phyloP scores from a whole-genome alignment of 163 green algal species.

The Scenedesmus sp. region DNA sequence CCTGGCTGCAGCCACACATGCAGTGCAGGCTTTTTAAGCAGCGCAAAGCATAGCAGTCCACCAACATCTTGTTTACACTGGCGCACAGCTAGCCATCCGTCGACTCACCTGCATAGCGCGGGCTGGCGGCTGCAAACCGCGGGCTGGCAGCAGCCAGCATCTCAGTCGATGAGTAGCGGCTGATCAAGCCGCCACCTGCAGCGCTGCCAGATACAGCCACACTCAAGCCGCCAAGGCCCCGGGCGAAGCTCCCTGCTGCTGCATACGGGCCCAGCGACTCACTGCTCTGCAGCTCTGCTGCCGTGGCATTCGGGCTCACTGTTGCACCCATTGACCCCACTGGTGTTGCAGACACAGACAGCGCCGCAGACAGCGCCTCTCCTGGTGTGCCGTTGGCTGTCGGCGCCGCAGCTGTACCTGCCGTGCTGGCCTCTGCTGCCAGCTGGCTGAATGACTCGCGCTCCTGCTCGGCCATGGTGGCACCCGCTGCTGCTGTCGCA shows the following conservation, averaged over 20 bases:
- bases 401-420: background rate
- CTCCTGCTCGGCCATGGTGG: slow-evolving; percentile 33
- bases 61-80: too few species aligned
- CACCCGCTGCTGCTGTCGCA: slow-evolving; percentile 24
- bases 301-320: background rate
- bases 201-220: background rate
- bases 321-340: background rate
- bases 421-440: slow-evolving; percentile 16
- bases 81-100: too few species aligned
- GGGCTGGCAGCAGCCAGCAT: slow-evolving; percentile 6
- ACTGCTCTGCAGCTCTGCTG: background rate
- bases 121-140: background rate
- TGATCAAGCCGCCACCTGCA: background rate
- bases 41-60: too few species aligned
- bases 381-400: slow-evolving; percentile 10
- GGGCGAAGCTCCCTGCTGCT: background rate
- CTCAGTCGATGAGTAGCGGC: slow-evolving; percentile 4
- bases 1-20: too few species aligned
- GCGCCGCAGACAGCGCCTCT: background rate
- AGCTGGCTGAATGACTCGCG: slow-evolving; percentile 33
- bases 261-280: background rate
- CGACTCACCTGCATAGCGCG: background rate
- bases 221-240: background rate
- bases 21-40: too few species aligned
- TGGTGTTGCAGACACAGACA: slow-evolving; percentile 14